Percentiles rank a stretch among this genome's conserved stretches.
phyloP scores from a whole-genome alignment of 139 green algal genomes.

The Picochlorum sp. region DNA sequence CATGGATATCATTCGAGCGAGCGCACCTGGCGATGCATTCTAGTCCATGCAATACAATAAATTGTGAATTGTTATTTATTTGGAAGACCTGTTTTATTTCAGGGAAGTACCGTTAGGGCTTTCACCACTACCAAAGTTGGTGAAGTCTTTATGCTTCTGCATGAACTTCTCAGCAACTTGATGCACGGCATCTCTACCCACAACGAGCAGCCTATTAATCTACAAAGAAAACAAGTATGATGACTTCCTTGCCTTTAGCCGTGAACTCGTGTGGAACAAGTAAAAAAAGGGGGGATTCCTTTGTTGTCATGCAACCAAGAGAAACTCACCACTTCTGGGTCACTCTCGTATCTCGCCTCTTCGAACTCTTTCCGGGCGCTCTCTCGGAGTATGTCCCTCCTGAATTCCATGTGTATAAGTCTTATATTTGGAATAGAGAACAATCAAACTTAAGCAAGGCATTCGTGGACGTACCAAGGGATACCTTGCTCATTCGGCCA shows the following conservation, averaged over 20 bases:
- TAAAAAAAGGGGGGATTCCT: neutral
- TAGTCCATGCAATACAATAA: too few relatives aligned
- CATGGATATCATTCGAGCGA: too few relatives aligned
- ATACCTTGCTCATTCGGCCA: constrained; percentile 1
- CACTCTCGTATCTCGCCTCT: constrained; percentile 16
- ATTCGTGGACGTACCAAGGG: neutral
- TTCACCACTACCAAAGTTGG: neutral
- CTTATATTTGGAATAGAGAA: neutral
- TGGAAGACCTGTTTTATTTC: too few relatives aligned
- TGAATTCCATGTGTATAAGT: constrained; percentile 3
- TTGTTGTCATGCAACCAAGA: neutral
- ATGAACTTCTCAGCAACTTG: constrained; percentile 6
- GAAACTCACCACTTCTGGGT: constrained; percentile 34
- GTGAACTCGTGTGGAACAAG: too few relatives aligned
- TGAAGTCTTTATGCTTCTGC: neutral
- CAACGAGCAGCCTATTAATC: constrained; percentile 34
- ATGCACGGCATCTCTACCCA: constrained; percentile 32
- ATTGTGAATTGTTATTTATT: too few relatives aligned
- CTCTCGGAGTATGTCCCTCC: constrained; percentile 30
- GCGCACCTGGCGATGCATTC: too few relatives aligned
- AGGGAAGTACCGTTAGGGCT: too few relatives aligned
- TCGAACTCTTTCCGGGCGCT: constrained; percentile 40
- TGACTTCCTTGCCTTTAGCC: too few relatives aligned
- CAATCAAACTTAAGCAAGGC: neutral
- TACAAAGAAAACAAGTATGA: too few relatives aligned